These are phyloP conservation scores for Wickerhamomyces sp. DNA, from an alignment of 1,139 yeast species.

Conservation along the genomic window DNA sequence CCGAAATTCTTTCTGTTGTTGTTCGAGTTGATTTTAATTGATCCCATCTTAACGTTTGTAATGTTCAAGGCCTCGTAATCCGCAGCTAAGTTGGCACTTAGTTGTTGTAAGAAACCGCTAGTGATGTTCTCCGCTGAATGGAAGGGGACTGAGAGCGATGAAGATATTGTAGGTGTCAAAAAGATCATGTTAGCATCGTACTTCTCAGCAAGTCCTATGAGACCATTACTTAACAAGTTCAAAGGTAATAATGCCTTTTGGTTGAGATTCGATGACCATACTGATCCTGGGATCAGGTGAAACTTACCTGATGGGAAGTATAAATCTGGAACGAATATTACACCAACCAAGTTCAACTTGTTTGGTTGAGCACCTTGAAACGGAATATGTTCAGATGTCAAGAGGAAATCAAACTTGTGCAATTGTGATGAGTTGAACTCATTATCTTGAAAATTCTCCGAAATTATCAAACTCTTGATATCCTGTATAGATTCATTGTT, in stretches of 20 bases:
- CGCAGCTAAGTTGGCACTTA: constrained; percentile 30
- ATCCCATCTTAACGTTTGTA: constrained; percentile 43
- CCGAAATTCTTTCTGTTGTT: constrained; percentile 26
- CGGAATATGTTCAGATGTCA: constrained; percentile 27
- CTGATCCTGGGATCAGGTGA: constrained; percentile 46
- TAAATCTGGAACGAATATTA: constrained; percentile 58
- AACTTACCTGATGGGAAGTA: constrained; percentile 68
- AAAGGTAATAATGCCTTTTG: constrained; percentile 45
- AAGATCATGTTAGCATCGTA: constrained; percentile 40
- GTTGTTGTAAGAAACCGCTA: constrained; percentile 32
- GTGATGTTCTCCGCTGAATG: constrained; percentile 46
- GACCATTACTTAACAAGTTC: constrained; percentile 50
- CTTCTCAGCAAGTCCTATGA: constrained; percentile 49
- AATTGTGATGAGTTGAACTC: constrained; percentile 35
- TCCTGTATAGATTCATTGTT: constrained; percentile 48
- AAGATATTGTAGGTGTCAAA: constrained; percentile 39
- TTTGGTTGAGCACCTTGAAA: constrained; percentile 41
- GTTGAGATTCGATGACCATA: constrained; percentile 47
- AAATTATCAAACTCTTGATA: constrained; percentile 49
- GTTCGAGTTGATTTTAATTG: constrained; percentile 36
- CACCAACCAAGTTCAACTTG: constrained; percentile 47
- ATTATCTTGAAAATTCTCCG: constrained; percentile 33
- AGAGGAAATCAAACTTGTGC: constrained; percentile 36
- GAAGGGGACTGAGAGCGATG: constrained; percentile 40
- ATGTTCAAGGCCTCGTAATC: constrained; percentile 35